Evolutionary conservation across 139 green algal genomes (phyloP), one percentile per base, ranked within the genome.

Genomic region (Chlamydomonas applanata): DNA sequence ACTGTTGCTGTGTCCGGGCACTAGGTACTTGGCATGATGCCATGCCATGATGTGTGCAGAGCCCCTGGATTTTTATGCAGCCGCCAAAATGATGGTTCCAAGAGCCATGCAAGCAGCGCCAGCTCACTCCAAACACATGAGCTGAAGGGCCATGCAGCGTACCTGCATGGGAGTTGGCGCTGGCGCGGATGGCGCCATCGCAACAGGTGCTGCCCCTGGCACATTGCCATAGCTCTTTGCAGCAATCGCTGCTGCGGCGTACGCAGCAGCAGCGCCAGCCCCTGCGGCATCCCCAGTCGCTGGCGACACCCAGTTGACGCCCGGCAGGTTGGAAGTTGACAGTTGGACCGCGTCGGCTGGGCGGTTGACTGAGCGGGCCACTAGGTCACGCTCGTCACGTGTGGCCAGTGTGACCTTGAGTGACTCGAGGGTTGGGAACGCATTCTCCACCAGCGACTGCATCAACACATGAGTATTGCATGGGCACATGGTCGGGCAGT

Each of bases 361-460:
- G 0, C 85, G 75, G 64, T 87, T 87, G 36, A 40, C 56, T 32
- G 86, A 86, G 30, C 67, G 61, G 5, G 77, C 70, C 4, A 62
- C 69, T 0, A 85, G 73, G 25, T 79, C 49, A 0, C 40, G 30
- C 16, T 62, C 60, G 14, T 87, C 76, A 33, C 70, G 45, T 2
- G 80, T 72, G 25, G 79, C 59, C 22, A 93, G 68, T 0, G 35
- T 61, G 0, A 73, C 1, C 59, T 92, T 93, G n/a, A 95, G 66
- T 5, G 27, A 60, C 74, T 97, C 91, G 36, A 92, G 70, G 79
- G 95, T 87, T 0, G 78, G 74, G 17, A 93, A 67, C 32, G 72
- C 33, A 4, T 70, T 75, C 5, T 40, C 36, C 20, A 49, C 5
- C 20, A 78, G 77, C 45, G 49, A 11, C 30, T 80, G 63, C 45